These are phyloP conservation scores for Dryas alaskensis DNA, from an alignment of 306 rosid genomes.

Conservation along the genomic window DNA sequence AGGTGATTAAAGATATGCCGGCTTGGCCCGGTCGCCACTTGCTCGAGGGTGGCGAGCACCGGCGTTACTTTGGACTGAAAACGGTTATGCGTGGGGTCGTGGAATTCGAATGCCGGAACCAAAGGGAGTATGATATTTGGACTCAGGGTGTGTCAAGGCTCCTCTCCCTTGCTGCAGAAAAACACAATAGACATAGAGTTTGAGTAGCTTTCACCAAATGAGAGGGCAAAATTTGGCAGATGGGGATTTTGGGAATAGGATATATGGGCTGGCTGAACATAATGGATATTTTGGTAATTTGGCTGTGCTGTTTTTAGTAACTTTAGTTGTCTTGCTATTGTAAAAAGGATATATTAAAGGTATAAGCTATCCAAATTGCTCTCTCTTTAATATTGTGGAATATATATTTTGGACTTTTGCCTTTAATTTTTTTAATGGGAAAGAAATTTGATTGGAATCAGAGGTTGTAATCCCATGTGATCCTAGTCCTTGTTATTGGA, in stretches of 20 bases:
- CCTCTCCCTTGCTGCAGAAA: constrained; percentile 62
- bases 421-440: constrained; percentile 37
- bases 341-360: constrained; percentile 53
- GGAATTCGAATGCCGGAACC: constrained; percentile 81
- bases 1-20: constrained; percentile 73
- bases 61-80: constrained; percentile 88
- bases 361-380: constrained; percentile 44
- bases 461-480: constrained; percentile 57
- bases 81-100: constrained; percentile 69
- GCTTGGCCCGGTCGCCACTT: constrained; percentile 98
- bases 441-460: constrained; percentile 44
- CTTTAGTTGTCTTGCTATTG: constrained; percentile 25
- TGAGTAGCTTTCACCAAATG: constrained; percentile 19
- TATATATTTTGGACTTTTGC: constrained; percentile 29
- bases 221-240: constrained; percentile 23
- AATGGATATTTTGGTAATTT: constrained; percentile 30
- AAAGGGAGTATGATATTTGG: constrained; percentile 86
- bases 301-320: constrained; percentile 32
- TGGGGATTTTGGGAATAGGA: constrained; percentile 18
- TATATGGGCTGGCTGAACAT: constrained; percentile 15
- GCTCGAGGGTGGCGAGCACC: constrained; percentile 75
- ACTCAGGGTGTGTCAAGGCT: constrained; percentile 87
- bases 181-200: constrained; percentile 45
- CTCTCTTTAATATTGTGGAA: constrained; percentile 40
- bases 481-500: constrained; percentile 27